Percentiles rank a stretch among this genome's conserved stretches.
These are phyloP conservation scores for Phytophthora idaei DNA, from an alignment of 352 stramenopile species.

Conservation along the genomic window DNA sequence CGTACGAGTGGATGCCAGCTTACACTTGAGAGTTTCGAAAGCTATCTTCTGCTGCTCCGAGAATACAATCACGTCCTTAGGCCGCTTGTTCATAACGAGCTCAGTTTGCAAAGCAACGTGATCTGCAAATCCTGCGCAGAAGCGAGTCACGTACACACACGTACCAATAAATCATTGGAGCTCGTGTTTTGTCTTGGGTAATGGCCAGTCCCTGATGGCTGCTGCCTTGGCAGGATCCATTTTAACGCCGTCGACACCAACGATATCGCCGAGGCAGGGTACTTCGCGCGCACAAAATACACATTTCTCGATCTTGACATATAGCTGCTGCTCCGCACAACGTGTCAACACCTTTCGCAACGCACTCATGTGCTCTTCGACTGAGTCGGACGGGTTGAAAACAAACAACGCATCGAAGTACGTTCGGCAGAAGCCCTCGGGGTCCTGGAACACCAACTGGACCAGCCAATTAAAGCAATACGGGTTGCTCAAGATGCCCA, in stretches of 20 bases:
- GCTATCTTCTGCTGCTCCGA: too few species aligned
- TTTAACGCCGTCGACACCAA: not conserved
- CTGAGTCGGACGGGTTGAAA: not conserved
- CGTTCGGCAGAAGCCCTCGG: not conserved
- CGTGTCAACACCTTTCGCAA: not conserved
- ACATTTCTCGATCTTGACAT: not conserved
- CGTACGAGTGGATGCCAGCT: too few species aligned
- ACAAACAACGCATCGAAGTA: slow-evolving; percentile 4
- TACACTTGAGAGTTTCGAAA: too few species aligned
- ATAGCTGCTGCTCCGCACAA: not conserved
- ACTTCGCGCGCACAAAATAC: not conserved
- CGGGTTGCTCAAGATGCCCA: slow-evolving; percentile 7
- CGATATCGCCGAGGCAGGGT: not conserved
- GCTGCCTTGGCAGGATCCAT: not conserved
- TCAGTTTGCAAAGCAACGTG: too few species aligned
- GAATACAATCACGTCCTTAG: too few species aligned
- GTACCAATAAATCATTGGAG: not conserved
- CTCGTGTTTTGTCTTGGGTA: not conserved
- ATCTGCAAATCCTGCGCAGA: too few species aligned
- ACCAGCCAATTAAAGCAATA: slow-evolving; percentile 6
- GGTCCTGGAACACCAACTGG: not conserved
- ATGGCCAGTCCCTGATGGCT: not conserved
- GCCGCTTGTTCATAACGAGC: too few species aligned
- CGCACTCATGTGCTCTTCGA: not conserved
- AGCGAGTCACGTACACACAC: not conserved